Evolutionary conservation across 2,329 filamentous ascomycete genomes (phyloP).

Genomic region (Alternaria sp.): DNA sequence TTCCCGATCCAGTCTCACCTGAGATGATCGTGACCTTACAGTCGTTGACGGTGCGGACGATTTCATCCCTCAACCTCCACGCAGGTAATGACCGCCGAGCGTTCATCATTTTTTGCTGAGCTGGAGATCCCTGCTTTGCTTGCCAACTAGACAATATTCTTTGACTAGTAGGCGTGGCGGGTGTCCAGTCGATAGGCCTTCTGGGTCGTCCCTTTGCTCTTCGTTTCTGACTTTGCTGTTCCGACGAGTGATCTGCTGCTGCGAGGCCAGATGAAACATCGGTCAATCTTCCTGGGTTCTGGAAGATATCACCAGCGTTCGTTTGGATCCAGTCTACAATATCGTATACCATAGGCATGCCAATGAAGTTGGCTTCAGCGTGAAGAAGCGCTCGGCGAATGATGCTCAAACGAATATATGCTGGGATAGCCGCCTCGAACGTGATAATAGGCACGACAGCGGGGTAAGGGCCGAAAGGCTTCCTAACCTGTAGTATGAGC

Average conservation of each 20-base stretch:
- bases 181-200: slow-evolving; percentile 68
- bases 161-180: slow-evolving; percentile 64
- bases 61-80: slow-evolving; percentile 79
- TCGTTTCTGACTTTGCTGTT: slow-evolving; percentile 20
- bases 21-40: slow-evolving; percentile 96
- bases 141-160: slow-evolving; percentile 70
- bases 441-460: slow-evolving; percentile 70
- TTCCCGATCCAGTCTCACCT: slow-evolving; percentile 95
- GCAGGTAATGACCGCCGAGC: slow-evolving; percentile 80
- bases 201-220: slow-evolving; percentile 32
- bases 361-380: slow-evolving; percentile 72
- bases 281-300: slow-evolving; percentile 80
- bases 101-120: slow-evolving; percentile 76
- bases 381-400: slow-evolving; percentile 77
- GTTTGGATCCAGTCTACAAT: slow-evolving; percentile 91
- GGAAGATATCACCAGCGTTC: slow-evolving; percentile 80
- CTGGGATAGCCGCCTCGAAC: slow-evolving; percentile 73
- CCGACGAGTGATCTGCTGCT: slow-evolving; percentile 55
- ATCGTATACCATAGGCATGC: slow-evolving; percentile 90
- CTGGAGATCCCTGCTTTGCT: slow-evolving; percentile 67
- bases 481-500: slow-evolving; percentile 71
- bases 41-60: slow-evolving; percentile 75
- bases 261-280: slow-evolving; percentile 80
- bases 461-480: slow-evolving; percentile 74
- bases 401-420: slow-evolving; percentile 91